Evolutionary conservation across 805 yeast genomes (phyloP), one percentile per base, ranked within the genome.

Genomic region (Isabelozyma heimii): DNA sequence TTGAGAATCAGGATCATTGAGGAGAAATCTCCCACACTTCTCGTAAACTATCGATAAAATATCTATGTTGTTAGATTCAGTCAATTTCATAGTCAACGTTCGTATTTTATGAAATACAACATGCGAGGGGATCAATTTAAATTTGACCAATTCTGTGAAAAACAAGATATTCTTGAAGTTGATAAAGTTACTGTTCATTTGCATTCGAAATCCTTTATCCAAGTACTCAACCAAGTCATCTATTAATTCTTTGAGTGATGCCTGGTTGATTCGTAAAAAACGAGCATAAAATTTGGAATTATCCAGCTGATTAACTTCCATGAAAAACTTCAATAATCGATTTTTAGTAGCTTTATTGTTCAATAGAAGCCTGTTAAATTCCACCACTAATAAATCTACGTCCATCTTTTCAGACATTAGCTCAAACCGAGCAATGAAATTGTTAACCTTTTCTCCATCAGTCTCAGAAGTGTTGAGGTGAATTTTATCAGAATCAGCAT

Each of bases 111-210:
- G 91, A 61, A 89, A 86, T 10, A 85, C 72, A 49, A 85, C 75
- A 63, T 83, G 84, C n/a, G 75, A 69, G 0, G 96, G 92, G 13
- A 90, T 73, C 51, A 90, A 64, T 55, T 79, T 82, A 62, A 91
- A 91, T 60, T 88, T 89, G 30, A 86, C 80, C 68, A 91, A 70
- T 59, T 91, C 97, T 44, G 83, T 71, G 54, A 88, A 83, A 55
- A 87, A 85, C 17, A 77, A 73, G 37, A 88, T 77, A 54, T 77
- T 81, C 54, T 74, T 77, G 54, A 83, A 80, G 52, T 81, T 81
- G 44, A 85, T 64, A 46, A 70, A 75, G 33, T 81, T 77, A 50
- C 77, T 79, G 48, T 59, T 55, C 39, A 87, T 72, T 59, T 83
- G 89, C 15, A 79, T 75, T 54, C 88, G 74, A 53, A 87, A 79